These are phyloP conservation scores for Flaveria bidentis DNA, from an alignment of 129 eudicot species.

Conservation along the genomic window DNA sequence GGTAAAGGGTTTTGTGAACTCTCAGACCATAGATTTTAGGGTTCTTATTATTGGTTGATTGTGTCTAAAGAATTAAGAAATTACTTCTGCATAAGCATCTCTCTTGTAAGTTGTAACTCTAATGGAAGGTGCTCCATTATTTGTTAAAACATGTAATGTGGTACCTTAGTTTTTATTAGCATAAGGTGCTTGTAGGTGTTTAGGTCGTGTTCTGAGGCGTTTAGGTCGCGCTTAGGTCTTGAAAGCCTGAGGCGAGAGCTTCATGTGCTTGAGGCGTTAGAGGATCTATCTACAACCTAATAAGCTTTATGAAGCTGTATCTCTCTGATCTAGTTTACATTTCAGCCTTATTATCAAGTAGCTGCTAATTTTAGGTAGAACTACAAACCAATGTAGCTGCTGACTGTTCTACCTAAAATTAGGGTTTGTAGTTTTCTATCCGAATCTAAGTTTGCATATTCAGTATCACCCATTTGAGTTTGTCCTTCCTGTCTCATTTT, in stretches of 20 bases:
- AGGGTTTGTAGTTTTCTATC: neutral
- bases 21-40: neutral
- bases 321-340: neutral
- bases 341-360: neutral
- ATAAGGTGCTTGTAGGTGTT: neutral
- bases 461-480: neutral
- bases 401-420: neutral
- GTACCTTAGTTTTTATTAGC: neutral
- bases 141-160: no score
- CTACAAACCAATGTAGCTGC: no score
- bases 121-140: no score
- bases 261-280: neutral
- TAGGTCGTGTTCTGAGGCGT: no score
- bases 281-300: neutral
- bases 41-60: neutral
- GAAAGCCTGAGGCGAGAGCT: neutral
- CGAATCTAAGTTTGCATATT: constrained; percentile 5
- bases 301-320: neutral
- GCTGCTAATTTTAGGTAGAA: no score
- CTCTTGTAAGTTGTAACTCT: neutral
- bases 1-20: neutral
- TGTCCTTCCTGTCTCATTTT: neutral
- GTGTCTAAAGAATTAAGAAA: neutral
- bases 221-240: neutral
- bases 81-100: neutral